Evolutionary conservation across 345 rosid genomes (phyloP).

Genomic region (Durio zibethinus): DNA sequence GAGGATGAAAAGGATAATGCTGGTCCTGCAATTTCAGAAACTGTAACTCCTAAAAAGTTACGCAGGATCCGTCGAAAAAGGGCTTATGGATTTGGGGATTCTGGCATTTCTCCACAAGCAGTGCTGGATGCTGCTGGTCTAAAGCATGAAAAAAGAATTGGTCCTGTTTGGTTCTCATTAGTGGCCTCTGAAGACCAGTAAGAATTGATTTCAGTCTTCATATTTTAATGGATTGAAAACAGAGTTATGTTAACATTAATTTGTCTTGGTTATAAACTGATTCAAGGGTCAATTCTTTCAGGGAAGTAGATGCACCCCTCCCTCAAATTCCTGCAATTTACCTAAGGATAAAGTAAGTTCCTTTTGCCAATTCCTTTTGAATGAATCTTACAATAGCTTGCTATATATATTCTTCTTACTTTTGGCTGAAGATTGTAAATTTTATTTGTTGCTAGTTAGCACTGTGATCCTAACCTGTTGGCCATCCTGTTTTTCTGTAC

Average conservation of each 20-base stretch:
- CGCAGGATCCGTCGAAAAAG: conserved; percentile 57
- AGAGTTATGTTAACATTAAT: conserved; percentile 3
- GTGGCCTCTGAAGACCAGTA: conserved; percentile 86
- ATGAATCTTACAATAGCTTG: not conserved
- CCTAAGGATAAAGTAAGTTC: conserved; percentile 75
- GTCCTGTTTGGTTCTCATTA: conserved; percentile 94
- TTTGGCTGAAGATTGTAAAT: not conserved
- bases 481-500: not conserved
- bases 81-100: conserved; percentile 44
- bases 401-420: not conserved
- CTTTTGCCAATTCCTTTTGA: conserved; percentile 3
- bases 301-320: conserved; percentile 72
- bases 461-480: not conserved
- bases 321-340: conserved; percentile 81
- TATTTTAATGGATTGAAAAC: conserved; percentile 13
- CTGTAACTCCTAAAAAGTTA: conserved; percentile 54
- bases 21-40: conserved; percentile 50
- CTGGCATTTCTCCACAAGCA: conserved; percentile 48
- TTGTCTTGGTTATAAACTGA: conserved; percentile 24
- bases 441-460: not conserved
- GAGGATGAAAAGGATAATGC: conserved; percentile 46
- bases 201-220: conserved; percentile 35
- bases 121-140: conserved; percentile 49
- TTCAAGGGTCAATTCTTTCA: conserved; percentile 37
- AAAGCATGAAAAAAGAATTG: conserved; percentile 49